Evolutionary conservation across 2,329 filamentous ascomycete genomes (phyloP), one percentile per base, ranked within the genome.

Genomic region (Alternaria angustiovoidea): DNA sequence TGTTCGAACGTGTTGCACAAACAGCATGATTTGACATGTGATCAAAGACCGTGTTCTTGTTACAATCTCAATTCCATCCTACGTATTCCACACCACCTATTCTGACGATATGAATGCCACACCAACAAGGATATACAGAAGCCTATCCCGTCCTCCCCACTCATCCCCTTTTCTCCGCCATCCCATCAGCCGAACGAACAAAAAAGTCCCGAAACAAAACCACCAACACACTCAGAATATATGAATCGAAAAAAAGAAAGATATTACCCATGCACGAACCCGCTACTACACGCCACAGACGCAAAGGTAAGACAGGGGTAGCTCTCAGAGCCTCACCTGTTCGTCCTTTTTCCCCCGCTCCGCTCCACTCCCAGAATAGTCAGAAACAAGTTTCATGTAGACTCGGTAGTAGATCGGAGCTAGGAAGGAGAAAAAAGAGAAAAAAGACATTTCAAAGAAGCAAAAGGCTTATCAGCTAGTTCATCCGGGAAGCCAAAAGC

Each of bases 61-160:
- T 53, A 53, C 55, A 53, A 18, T 39, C 57, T 67, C 47, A 48
- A 68, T 69, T 71, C 67, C 38, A 68, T 69, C 65, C 67, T 71
- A 69, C 62, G 67, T 68, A 61, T 34, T 55, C 62, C 12, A 36
- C 32, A 53, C 58, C 56, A 60, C 51, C 30, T 46, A 53, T 57
- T 48, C 49, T 51, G 39, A 60, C 51, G 55, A 60, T 22, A 47
- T 30, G 4, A 20, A 11, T 7, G 18, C 38, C 18, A 41, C 38
- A 18, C 38, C 38, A 41, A 18, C 36, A 41, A 41, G 12, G 12
- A 36, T 12, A 14, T n/a, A 12, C 18, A 14, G 18, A 22, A 9
- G n/a, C n/a, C n/a, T 8, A 39, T 20, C 38, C 38, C 9, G 4
- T 4, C 18, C 38, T 22, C 38, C 18, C 9, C 18, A 39, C 18